Evolutionary conservation across 169 alveolate species (phyloP).

Genomic region (Plasmodium malariae): DNA sequence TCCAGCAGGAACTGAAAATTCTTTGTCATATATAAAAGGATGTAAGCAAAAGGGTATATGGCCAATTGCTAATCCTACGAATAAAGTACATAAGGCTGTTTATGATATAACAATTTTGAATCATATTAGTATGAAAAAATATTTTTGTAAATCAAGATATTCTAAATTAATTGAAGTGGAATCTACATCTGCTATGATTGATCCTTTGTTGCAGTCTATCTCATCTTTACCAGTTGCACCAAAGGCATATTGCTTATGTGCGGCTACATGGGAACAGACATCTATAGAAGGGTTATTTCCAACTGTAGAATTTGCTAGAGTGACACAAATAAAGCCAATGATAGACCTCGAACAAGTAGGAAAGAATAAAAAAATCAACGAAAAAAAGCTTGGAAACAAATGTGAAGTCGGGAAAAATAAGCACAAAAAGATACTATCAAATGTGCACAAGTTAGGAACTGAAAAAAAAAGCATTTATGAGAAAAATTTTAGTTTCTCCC

Average conservation of each 20-base stretch:
- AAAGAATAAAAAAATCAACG: neutral
- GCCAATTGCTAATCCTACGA: constrained; percentile 92
- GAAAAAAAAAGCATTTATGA: constrained; percentile 27
- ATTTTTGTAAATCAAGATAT: constrained; percentile 89
- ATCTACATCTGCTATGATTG: constrained; percentile 86
- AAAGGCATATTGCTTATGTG: constrained; percentile 86
- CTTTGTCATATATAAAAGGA: constrained; percentile 90
- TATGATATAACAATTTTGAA: constrained; percentile 86
- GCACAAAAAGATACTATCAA: neutral
- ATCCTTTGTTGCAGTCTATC: constrained; percentile 83
- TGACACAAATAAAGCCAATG: constrained; percentile 23
- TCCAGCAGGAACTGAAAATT: constrained; percentile 87
- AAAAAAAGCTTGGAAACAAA: neutral
- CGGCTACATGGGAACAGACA: constrained; percentile 88
- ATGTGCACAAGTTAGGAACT: neutral
- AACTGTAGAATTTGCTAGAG: constrained; percentile 76
- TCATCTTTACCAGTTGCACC: constrained; percentile 81
- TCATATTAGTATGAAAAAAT: constrained; percentile 87
- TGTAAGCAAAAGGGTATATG: constrained; percentile 91
- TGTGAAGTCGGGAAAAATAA: neutral
- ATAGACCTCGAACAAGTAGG: neutral
- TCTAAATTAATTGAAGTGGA: constrained; percentile 89
- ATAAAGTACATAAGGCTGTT: constrained; percentile 88
- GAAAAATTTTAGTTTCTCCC: constrained; percentile 28
- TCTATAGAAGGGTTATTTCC: constrained; percentile 89